Evolutionary conservation across 768 basidiomycete species (phyloP).

Genomic region (Mycena pura): DNA sequence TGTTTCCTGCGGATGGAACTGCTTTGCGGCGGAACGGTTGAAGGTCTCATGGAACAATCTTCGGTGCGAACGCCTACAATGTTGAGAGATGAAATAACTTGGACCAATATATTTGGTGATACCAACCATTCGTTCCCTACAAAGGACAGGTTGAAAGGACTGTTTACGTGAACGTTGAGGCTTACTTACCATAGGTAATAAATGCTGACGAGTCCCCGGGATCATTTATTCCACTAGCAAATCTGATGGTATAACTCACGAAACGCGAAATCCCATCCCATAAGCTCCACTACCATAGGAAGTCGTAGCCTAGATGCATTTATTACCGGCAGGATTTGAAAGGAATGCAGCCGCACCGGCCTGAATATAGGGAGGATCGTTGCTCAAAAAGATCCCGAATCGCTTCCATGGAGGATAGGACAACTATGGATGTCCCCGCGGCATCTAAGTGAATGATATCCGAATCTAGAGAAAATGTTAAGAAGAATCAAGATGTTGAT

Average conservation of each 20-base stretch:
- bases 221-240: too few relatives aligned
- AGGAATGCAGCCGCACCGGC: conserved; percentile 28
- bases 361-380: conserved; percentile 48
- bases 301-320: not conserved
- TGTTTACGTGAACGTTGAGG: too few relatives aligned
- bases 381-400: conserved; percentile 51
- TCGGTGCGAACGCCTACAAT: conserved; percentile 33
- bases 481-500: not conserved
- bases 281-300: not conserved
- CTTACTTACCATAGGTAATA: too few relatives aligned
- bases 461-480: conserved; percentile 29
- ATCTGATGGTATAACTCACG: not conserved
- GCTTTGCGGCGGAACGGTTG: conserved; percentile 20
- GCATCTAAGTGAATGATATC: conserved; percentile 38
- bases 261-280: not conserved
- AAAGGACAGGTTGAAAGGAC: too few relatives aligned
- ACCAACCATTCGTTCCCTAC: conserved; percentile 29
- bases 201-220: too few relatives aligned
- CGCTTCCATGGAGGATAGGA: conserved; percentile 46
- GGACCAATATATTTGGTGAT: not conserved
- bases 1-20: conserved; percentile 30
- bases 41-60: conserved; percentile 34
- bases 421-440: conserved; percentile 33
- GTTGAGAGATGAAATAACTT: not conserved
- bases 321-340: not conserved